A percentile compares a stretch with the other conserved stretches of the same genome.
Conservation (phyloP, 208 protist species). For the Leishmania tropica region DNA sequence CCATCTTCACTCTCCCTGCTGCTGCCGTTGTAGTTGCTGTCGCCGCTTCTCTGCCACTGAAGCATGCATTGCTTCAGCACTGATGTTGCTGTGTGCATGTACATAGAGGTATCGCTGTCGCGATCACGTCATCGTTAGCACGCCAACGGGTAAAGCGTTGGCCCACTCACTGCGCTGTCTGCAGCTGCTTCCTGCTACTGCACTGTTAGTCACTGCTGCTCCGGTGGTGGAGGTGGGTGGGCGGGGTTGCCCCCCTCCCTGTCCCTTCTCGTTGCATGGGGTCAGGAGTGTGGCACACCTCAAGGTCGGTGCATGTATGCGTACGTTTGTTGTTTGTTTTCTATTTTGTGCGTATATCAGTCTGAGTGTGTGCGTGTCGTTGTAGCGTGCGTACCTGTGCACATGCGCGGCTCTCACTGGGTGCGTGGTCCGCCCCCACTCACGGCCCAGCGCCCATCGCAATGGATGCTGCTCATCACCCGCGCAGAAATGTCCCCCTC, state of each 20-base stretch:
- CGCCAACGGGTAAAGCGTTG: background rate
- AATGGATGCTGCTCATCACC: background rate
- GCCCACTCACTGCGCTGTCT: background rate
- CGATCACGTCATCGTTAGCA: conserved; percentile 1
- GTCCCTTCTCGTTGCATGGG: background rate
- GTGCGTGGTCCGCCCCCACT: background rate
- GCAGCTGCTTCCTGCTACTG: background rate
- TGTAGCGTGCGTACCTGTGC: background rate
- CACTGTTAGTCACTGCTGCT: background rate
- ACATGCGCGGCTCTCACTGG: background rate
- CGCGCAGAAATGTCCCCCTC: background rate
- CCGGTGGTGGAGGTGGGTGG: background rate
- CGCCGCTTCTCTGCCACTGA: background rate
- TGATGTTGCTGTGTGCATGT: background rate
- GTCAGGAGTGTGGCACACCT: background rate
- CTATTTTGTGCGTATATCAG: conserved; percentile 7
- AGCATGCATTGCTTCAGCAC: background rate
- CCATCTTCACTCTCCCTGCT: background rate
- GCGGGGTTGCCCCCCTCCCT: background rate
- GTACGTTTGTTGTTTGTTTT: background rate
- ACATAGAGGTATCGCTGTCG: background rate
- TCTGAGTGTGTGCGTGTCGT: background rate
- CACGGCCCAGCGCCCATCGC: background rate
- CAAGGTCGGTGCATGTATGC: background rate
- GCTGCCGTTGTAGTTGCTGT: background rate